Evolutionary conservation across 2,329 filamentous ascomycete species (phyloP), one percentile per base, ranked within the genome.

Genomic region (Cladosporium sphaerospermum): DNA sequence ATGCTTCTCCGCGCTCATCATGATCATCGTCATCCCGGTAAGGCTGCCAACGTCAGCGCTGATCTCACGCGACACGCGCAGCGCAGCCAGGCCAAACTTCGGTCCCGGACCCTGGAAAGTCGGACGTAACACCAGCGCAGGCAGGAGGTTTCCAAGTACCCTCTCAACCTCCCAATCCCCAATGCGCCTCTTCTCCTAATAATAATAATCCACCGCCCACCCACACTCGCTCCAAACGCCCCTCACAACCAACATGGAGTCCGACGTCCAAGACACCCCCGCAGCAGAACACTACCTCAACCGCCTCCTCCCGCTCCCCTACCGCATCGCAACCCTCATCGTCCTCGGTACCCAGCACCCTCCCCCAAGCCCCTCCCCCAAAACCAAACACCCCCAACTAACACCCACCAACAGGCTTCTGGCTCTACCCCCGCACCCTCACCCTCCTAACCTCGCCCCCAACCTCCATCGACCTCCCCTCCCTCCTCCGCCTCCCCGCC

Each of bases 401-500:
- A 45, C 28, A 45, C 14, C 44, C 31, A 40, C 49, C 13, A 11
- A 2, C 60, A 95, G 90, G 89, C 62, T 85, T 95, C 65, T 97
- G 92, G 92, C 90, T 89, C 68, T 99, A 92, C 90, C 90, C 86
- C 60, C 72, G 87, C 62, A 97, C 96, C 74, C 82, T 97, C 39
- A 91, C 89, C 73, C 83, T 97, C 56, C 79, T 85, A 64, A 73
- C 82, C 54, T 7, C 23, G 23, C 23, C 23, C 5, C 23, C 23
- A 5, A 77, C 84, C 64, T 87, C 87, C 67, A 95, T 99, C 74
- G 81, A 83, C 71, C 56, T 77, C 44, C 56, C 54, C 54, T 42
- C 44, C 32, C 79, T 97, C 54, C 89, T 97, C 63, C 85, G 88
- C 69, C 97, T 97, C 70, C 89, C 90, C 37, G 75, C 80, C 60